These are phyloP conservation scores for Fusarium mexicanum DNA, from an alignment of 2,329 filamentous ascomycete genomes.

Conservation along the genomic window DNA sequence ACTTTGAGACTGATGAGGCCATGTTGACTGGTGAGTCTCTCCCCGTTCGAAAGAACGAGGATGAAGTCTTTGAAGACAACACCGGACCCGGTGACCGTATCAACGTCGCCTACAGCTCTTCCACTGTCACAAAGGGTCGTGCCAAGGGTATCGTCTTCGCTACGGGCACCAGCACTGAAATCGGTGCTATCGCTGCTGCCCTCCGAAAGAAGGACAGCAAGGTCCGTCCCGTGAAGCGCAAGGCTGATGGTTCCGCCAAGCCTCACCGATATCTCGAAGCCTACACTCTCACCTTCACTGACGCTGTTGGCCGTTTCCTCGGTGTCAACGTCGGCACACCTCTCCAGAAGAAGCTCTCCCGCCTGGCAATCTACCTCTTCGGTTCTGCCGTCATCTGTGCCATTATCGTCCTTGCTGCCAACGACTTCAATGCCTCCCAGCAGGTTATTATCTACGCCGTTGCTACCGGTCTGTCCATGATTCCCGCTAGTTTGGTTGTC, in stretches of 20 bases:
- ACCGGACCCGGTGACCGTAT: conserved; percentile 64
- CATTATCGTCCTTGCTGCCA: conserved; percentile 74
- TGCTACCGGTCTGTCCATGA: conserved; percentile 59
- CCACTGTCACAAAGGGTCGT: conserved; percentile 69
- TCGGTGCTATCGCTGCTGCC: conserved; percentile 66
- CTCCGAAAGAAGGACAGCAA: conserved; percentile 61
- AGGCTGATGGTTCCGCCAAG: conserved; percentile 61
- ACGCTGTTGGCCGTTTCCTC: conserved; percentile 70
- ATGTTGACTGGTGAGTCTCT: conserved; percentile 71
- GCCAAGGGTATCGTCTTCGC: conserved; percentile 69
- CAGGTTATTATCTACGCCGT: conserved; percentile 69
- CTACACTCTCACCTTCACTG: conserved; percentile 60
- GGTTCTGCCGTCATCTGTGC: conserved; percentile 73
- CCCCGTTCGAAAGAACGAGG: conserved; percentile 64
- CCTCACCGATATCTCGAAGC: conserved; percentile 62
- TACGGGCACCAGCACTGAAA: conserved; percentile 70
- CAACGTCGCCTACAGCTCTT: conserved; percentile 71
- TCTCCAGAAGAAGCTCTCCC: conserved; percentile 73
- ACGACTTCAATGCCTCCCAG: conserved; percentile 61
- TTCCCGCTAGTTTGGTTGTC: conserved; percentile 59
- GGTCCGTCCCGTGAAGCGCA: conserved; percentile 61
- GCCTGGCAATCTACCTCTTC: conserved; percentile 73
- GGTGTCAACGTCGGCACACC: conserved; percentile 76
- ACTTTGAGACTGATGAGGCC: conserved; percentile 74
- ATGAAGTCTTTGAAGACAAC: conserved; percentile 53